Base-by-base conservation (phyloP, 495 filamentous ascomycete species). In the Astrocystis sublimbata region DNA sequence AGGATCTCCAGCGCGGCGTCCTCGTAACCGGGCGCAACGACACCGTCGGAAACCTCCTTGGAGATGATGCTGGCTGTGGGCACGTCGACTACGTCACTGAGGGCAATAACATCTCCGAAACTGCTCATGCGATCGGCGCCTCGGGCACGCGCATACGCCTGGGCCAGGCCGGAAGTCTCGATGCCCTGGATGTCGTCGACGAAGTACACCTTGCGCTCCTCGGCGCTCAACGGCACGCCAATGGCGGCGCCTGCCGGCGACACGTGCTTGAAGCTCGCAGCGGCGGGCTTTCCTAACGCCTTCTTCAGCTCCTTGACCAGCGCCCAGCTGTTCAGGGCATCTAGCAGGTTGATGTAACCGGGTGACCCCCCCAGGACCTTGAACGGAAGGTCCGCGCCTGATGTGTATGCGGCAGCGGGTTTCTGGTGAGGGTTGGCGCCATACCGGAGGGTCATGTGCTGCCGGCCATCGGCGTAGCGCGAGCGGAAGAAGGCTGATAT, bases 211-310 rank as follows among this genome's bases (percentile, higher is more conserved):
- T 96, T 93, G 78, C 89, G 86, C 82, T 98, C 94, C 54, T 89
- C 87, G 53, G 91, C 86, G 61, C 77, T 91, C 66, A 98, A 82
- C 36, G 90, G 90, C 23, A 92, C 83, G 63, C 93, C 94, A 70
- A 98, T 92, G 57, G 94, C 94, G 49, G 94, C 94, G 65, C 94
- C 94, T 40, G 94, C 94, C 7, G 94, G 94, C 4, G 96, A 98
- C 40, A 98, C 94, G 73, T 98, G 96, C 84, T 98, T 98, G 88
- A 98, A 98, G 75, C 91, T 96, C 51, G 94, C 93, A 19, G 94
- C 96, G 26, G 94, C 94, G n/a, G 96, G 91, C 71, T 87, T 85
- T 65, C 88, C 85, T 3, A 97, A 85, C 33, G 93, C 90, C 61
- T 87, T 81, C 83, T 93, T 94, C 63, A 98, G 83, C 81, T 98